Evolutionary conservation across 345 rosid genomes (phyloP), one percentile per base, ranked within the genome.

Genomic region (Eucalyptus marginata): DNA sequence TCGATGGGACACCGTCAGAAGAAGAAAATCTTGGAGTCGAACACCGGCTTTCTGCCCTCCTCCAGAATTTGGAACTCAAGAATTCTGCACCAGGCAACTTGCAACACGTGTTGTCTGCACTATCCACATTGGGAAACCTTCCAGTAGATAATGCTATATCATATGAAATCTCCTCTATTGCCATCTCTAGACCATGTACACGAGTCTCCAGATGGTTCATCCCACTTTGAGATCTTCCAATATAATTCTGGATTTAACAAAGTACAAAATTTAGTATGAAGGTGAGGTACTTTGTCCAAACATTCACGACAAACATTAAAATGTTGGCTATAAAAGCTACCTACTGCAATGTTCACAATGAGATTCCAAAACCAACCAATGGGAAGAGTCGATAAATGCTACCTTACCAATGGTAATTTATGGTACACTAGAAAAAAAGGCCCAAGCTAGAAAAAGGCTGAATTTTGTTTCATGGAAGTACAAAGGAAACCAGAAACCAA

Each of bases 1-100:
- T 76, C 27, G 13, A 36, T 76, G 87, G 92, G 46, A 88, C 89
- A 89, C 85, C 88, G 11, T 90, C 90, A 50, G 95, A 89, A 33
- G 93, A 91, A 84, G 94, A 86, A 59, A 92, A 89, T 89, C 93
- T 92, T 81, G 95, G 87, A 76, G 90, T 85, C 86, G 94, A 90
- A 87, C 80, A 92, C 51, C 92, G 93, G 49, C 91, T 93, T 88
- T 97, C 99, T 25, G 93, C 88, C 93, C 93, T 96, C 89, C 95
- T 95, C 99, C 99, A 96, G 88, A 97, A 94, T 91, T 97, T 98
- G 16, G 98, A 94, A 92, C 97, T 95, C 95, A 95, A 93, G 68
- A 95, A 96, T 50, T 95, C 97, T 18, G 99, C 66, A 83, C 99
- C 98, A 46, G 99, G 98, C 88, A 96, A 94, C 92, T 93, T 96